Conservation (phyloP, 768 basidiomycete species). For the Auriculariales sp. region DNA sequence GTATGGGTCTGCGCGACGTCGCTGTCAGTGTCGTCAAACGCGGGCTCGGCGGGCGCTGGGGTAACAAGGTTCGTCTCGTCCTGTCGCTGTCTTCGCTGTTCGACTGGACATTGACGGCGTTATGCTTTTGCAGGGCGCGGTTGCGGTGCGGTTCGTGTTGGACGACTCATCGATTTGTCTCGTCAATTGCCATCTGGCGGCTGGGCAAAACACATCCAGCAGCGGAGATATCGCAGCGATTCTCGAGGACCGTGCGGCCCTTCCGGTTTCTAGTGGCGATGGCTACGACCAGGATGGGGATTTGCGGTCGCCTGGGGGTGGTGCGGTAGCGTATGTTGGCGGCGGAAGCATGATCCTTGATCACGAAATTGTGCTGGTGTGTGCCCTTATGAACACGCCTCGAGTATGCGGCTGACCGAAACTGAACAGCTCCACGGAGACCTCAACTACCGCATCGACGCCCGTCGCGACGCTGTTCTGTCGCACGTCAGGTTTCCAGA, state of each 20-base stretch:
- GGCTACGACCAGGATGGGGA: constrained; percentile 34
- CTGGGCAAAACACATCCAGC: constrained; percentile 72
- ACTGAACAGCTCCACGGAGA: constrained; percentile 84
- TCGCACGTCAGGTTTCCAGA: constrained; percentile 56
- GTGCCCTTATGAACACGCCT: not conserved
- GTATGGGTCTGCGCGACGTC: constrained; percentile 41
- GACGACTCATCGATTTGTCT: constrained; percentile 91
- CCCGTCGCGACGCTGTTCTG: constrained; percentile 71
- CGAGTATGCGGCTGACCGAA: not conserved
- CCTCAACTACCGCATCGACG: constrained; percentile 95
- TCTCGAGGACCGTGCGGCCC: constrained; percentile 65
- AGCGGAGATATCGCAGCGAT: constrained; percentile 82
- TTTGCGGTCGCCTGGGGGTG: no score
- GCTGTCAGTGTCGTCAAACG: constrained; percentile 77
- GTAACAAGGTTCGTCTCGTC: constrained; percentile 64
- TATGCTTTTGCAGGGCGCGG: constrained; percentile 68
- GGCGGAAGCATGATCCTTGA: constrained; percentile 89
- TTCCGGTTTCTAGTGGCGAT: constrained; percentile 31
- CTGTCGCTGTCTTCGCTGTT: no score
- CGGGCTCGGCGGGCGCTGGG: constrained; percentile 85
- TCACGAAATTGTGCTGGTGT: constrained; percentile 64
- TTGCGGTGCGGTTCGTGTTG: constrained; percentile 76
- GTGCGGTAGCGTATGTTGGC: constrained; percentile 64
- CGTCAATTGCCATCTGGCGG: constrained; percentile 95
- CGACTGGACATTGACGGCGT: no score